Evolutionary conservation across 1,139 yeast species (phyloP).

Genomic region (Insectozyma bohioensis): DNA sequence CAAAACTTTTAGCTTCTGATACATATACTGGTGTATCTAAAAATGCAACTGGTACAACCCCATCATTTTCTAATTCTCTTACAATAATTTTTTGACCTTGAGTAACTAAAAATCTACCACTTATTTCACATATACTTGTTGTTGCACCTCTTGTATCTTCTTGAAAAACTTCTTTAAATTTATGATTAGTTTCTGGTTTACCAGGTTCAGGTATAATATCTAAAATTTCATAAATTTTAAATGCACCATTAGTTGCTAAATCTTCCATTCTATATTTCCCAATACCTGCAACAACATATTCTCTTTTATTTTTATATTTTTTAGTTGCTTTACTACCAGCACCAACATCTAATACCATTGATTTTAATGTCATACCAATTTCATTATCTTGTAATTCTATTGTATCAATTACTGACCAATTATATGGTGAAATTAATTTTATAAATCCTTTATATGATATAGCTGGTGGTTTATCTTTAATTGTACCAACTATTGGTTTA

Average conservation of each 20-base stretch:
- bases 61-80: conserved; percentile 80
- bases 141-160: conserved; percentile 88
- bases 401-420: conserved; percentile 77
- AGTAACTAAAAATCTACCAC: conserved; percentile 80
- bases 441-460: conserved; percentile 58
- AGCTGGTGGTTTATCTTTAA: conserved; percentile 50
- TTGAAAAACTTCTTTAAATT: conserved; percentile 69
- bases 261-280: conserved; percentile 82
- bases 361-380: conserved; percentile 56
- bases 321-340: conserved; percentile 44
- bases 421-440: conserved; percentile 67
- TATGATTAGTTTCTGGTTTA: conserved; percentile 78
- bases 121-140: conserved; percentile 72
- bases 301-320: conserved; percentile 58
- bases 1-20: conserved; percentile 77
- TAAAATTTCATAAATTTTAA: conserved; percentile 71
- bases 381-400: conserved; percentile 68
- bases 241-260: conserved; percentile 76
- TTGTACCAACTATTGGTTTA: conserved; percentile 58
- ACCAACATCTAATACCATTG: conserved; percentile 57
- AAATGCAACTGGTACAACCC: conserved; percentile 91
- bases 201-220: conserved; percentile 92
- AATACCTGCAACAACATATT: conserved; percentile 76
- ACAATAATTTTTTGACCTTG: conserved; percentile 89
- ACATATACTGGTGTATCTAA: conserved; percentile 80